Evolutionary conservation across 1,284 basidiomycete species (phyloP), one percentile per base, ranked within the genome.

Genomic region (Athelia sp.): DNA sequence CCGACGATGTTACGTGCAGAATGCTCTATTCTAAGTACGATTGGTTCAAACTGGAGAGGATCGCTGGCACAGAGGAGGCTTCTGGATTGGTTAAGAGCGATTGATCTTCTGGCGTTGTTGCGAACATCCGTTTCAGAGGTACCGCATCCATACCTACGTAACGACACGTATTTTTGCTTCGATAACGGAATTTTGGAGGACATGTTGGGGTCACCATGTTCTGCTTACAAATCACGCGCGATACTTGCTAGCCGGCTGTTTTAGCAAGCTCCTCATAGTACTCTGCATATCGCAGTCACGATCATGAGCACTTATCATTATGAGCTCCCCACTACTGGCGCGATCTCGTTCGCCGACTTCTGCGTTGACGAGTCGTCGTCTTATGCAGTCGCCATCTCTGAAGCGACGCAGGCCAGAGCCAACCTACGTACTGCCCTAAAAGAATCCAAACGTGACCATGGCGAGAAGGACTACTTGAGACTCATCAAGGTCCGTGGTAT

Each of bases 21-120:
- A 80, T 90, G 4, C 64, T 94, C 52, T 97, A 90, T 67, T 90
- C 84, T 49, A 88, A 86, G 70, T 98, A 91, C 63, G 97, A 99
- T 65, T 79, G 82, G 72, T 79, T 98, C 63, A 75, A 78, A 59
- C 60, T 99, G 56, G 93, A 97, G 71, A 76, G 93, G 55, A 87
- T 98, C 51, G 76, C 73, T 23, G 82, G 82, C 3, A 82, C 78
- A 6, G 77, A 82, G 52, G 74, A 65, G 3, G 79, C 75, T 19
- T 59, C 66, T 14, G 72, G 71, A 54, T 61, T 84, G 48, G 65
- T 79, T 17, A 75, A 72, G 21, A 19, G 40, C 10, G 19, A 13
- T 43, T 13, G 19, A 13, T 11, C n/a, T 34, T 34, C 11, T 11
- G 11, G n/a, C n/a, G 32, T 34, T n/a, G n/a, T 34, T n/a, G n/a